Conservation (phyloP, 192 early-diverging fungal genomes). For the Backusella morwellensis region DNA sequence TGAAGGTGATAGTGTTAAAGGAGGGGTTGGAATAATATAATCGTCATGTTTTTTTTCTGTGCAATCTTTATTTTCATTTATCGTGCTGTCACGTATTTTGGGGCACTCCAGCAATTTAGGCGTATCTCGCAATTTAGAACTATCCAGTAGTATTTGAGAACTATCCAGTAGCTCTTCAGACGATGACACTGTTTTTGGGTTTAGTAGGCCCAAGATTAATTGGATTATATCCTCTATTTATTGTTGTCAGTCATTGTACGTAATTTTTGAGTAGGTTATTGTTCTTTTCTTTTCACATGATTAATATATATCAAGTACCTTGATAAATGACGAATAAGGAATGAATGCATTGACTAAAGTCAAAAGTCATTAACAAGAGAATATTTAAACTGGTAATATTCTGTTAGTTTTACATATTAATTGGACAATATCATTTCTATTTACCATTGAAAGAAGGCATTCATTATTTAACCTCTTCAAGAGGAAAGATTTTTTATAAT, state of each 20-base stretch:
- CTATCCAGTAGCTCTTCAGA: background rate
- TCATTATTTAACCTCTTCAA: slow-evolving; percentile 5
- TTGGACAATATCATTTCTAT: background rate
- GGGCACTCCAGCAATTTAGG: background rate
- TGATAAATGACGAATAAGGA: slow-evolving; percentile 2
- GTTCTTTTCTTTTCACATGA: background rate
- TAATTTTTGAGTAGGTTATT: background rate
- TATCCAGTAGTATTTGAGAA: background rate
- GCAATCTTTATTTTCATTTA: background rate
- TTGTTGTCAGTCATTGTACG: background rate
- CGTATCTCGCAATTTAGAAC: background rate
- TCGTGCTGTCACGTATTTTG: background rate
- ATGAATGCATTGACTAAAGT: slow-evolving; percentile 6
- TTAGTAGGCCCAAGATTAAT: background rate
- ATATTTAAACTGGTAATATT: background rate
- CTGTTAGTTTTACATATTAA: background rate
- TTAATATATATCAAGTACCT: background rate
- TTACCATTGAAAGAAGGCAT: background rate
- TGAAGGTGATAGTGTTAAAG: slow-evolving; percentile 4
- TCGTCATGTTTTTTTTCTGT: background rate
- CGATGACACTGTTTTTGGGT: background rate
- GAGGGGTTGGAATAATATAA: background rate
- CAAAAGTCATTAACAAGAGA: slow-evolving; percentile 2
- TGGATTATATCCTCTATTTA: background rate
- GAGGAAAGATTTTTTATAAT: background rate